These are phyloP conservation scores for Candida mesenterica DNA, from an alignment of 1,139 yeast species.

Conservation along the genomic window DNA sequence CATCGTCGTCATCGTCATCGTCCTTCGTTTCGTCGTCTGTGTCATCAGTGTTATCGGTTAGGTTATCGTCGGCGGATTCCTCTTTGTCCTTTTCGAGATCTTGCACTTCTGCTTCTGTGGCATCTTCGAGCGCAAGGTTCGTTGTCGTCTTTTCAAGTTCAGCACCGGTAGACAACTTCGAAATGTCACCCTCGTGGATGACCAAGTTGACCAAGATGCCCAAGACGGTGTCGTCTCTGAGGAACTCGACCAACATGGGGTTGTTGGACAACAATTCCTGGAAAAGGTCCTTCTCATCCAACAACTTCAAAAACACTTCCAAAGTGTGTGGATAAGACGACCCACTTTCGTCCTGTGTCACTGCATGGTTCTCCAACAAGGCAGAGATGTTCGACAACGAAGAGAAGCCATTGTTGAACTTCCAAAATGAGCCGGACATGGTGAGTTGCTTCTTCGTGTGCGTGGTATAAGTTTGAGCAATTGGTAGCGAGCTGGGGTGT, in stretches of 20 bases:
- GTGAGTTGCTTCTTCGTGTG: background rate
- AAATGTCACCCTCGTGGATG: slow-evolving; percentile 41
- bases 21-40: slow-evolving; percentile 13
- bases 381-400: slow-evolving; percentile 73
- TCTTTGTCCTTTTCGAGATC: slow-evolving; percentile 5
- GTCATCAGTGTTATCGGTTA: slow-evolving; percentile 12
- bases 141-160: no score
- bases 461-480: slow-evolving; percentile 3
- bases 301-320: slow-evolving; percentile 56
- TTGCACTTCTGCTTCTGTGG: slow-evolving; percentile 2
- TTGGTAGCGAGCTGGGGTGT: background rate
- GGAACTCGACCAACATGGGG: slow-evolving; percentile 74
- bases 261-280: slow-evolving; percentile 85
- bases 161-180: slow-evolving; percentile 8
- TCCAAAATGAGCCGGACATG: slow-evolving; percentile 90
- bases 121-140: slow-evolving; percentile 11
- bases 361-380: slow-evolving; percentile 56
- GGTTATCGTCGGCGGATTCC: slow-evolving; percentile 3
- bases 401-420: slow-evolving; percentile 81
- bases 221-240: slow-evolving; percentile 72
- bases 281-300: slow-evolving; percentile 83
- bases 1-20: slow-evolving; percentile 32
- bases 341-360: slow-evolving; percentile 28
- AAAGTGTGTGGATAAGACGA: slow-evolving; percentile 17
- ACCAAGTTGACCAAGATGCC: slow-evolving; percentile 66